Conservation (phyloP, 1,284 basidiomycete genomes). For the Cerioporus squamosus region DNA sequence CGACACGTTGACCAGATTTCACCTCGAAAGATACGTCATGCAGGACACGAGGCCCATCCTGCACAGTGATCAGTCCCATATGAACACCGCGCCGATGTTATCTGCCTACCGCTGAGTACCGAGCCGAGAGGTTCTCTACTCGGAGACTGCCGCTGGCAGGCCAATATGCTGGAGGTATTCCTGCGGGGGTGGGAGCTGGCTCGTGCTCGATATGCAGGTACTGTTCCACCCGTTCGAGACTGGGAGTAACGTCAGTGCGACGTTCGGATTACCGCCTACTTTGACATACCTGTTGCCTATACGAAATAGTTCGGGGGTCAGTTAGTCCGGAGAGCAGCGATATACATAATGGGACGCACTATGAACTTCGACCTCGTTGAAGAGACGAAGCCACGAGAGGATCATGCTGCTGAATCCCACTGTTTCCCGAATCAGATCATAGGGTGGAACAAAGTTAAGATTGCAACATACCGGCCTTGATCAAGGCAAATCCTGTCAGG, state of each 20-base stretch:
- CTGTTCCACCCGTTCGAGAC: slow-evolving; percentile 51
- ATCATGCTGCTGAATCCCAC: background rate
- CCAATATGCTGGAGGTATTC: slow-evolving; percentile 77
- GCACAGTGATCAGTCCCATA: background rate
- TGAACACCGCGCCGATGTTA: background rate
- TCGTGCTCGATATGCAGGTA: slow-evolving; percentile 78
- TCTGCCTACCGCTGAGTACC: slow-evolving; percentile 44
- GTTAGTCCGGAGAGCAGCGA: background rate
- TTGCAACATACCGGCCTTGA: slow-evolving; percentile 43
- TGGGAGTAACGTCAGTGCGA: slow-evolving; percentile 48
- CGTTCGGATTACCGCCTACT: slow-evolving; percentile 51
- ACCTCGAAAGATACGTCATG: slow-evolving; percentile 50
- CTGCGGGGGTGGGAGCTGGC: slow-evolving; percentile 47
- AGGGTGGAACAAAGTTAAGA: background rate
- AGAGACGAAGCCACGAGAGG: slow-evolving; percentile 42
- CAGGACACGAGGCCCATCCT: slow-evolving; percentile 46
- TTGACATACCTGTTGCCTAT: background rate
- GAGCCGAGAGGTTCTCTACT: slow-evolving; percentile 60
- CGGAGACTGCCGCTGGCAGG: slow-evolving; percentile 68
- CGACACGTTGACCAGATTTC: slow-evolving; percentile 53
- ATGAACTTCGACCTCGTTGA: slow-evolving; percentile 62
- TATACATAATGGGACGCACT: slow-evolving; percentile 47
- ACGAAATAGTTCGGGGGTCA: background rate
- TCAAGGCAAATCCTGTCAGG: slow-evolving; percentile 45
- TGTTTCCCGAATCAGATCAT: slow-evolving; percentile 44